phyloP scores from a whole-genome alignment of 2,329 filamentous ascomycete species.

The Xylariaceae sp. region DNA sequence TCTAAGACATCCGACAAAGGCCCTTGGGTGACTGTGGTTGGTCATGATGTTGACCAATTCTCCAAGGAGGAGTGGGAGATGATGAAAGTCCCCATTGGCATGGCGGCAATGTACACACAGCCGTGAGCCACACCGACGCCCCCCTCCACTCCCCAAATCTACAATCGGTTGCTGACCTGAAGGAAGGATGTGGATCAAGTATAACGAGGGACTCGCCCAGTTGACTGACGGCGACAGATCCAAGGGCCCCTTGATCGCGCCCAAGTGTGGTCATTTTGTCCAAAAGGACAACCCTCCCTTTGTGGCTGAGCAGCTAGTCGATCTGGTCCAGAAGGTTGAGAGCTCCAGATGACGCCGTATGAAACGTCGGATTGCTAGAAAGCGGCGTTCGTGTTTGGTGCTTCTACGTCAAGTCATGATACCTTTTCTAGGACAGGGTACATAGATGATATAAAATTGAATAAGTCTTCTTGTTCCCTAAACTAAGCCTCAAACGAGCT shows the following conservation, averaged over 20 bases:
- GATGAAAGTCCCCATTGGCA: slow-evolving; percentile 30
- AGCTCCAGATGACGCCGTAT: slow-evolving; percentile 13
- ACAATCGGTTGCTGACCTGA: slow-evolving; percentile 1
- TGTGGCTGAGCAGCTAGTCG: slow-evolving; percentile 22
- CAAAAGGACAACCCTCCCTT: slow-evolving; percentile 32
- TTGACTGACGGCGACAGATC: slow-evolving; percentile 28
- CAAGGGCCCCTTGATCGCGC: slow-evolving; percentile 28
- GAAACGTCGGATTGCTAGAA: no score
- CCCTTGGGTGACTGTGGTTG: slow-evolving; percentile 29
- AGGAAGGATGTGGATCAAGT: slow-evolving; percentile 31
- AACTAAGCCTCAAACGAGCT: no score
- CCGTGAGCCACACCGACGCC: slow-evolving; percentile 27
- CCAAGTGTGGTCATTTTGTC: slow-evolving; percentile 33
- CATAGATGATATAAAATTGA: no score
- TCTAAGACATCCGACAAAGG: slow-evolving; percentile 21
- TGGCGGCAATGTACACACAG: slow-evolving; percentile 31
- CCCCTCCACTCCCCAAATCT: not conserved
- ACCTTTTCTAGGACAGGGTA: no score
- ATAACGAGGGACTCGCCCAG: slow-evolving; percentile 29
- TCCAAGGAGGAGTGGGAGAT: slow-evolving; percentile 28
- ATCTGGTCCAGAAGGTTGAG: slow-evolving; percentile 21
- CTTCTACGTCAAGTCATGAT: no score
- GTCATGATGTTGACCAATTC: slow-evolving; percentile 32
- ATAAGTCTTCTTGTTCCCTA: no score
- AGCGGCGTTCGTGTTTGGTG: no score